These are phyloP conservation scores for Huntiella decipiens DNA, from an alignment of 2,329 filamentous ascomycete species.

Conservation along the genomic window DNA sequence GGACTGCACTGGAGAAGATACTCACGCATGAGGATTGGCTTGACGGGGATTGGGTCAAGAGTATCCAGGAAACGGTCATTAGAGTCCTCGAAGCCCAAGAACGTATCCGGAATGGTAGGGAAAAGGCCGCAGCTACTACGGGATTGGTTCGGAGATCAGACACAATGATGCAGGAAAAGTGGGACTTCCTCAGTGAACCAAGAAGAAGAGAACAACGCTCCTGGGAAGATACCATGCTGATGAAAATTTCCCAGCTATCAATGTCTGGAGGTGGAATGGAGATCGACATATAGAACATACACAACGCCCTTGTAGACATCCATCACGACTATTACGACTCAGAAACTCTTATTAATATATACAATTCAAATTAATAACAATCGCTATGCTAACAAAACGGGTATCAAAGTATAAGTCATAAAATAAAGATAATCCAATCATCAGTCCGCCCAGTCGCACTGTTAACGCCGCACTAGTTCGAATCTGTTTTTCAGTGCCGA, in stretches of 20 bases:
- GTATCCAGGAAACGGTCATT: slow-evolving; percentile 34
- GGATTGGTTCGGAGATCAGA: slow-evolving; percentile 32
- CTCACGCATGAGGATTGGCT: slow-evolving; percentile 29
- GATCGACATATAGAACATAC: slow-evolving; percentile 16
- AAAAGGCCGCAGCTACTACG: slow-evolving; percentile 14
- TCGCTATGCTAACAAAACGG: too few relatives aligned
- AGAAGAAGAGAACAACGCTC: slow-evolving; percentile 38
- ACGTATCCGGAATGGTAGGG: slow-evolving; percentile 18
- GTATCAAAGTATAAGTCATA: too few relatives aligned
- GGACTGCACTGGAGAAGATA: slow-evolving; percentile 25
- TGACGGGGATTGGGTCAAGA: slow-evolving; percentile 42
- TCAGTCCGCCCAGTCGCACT: too few relatives aligned
- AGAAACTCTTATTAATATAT: too few relatives aligned
- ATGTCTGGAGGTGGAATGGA: slow-evolving; percentile 18
- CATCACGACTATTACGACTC: too few relatives aligned
- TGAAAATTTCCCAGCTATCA: slow-evolving; percentile 29
- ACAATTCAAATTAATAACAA: too few relatives aligned
- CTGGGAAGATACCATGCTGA: slow-evolving; percentile 34
- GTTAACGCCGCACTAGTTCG: too few relatives aligned
- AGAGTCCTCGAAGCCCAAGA: slow-evolving; percentile 13
- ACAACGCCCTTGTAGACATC: too few relatives aligned
- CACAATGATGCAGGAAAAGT: slow-evolving; percentile 58
- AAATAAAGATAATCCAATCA: too few relatives aligned
- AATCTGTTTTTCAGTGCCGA: too few relatives aligned
- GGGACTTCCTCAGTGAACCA: slow-evolving; percentile 50